Percentiles rank a stretch among this genome's conserved stretches.
Evolutionary conservation across 441 rosid genomes (phyloP).

Genomic region (Gossypium armourianum): DNA sequence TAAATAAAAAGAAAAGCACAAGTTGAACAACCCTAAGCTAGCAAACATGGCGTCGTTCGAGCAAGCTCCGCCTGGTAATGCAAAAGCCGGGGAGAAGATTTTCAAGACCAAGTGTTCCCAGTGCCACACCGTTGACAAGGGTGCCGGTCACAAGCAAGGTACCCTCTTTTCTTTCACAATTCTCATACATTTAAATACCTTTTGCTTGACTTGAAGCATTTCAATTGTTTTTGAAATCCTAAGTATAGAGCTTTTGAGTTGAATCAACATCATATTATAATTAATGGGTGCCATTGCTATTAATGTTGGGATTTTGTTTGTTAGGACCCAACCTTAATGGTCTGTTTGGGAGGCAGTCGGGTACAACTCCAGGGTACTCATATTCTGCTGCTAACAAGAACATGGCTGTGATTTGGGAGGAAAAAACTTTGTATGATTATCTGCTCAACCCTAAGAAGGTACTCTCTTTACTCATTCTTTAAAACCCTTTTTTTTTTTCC

Average conservation of each 20-base stretch:
- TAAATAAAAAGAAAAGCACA: too few relatives aligned
- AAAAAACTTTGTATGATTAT: conserved; percentile 53
- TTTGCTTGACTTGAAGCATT: neutral
- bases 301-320: neutral
- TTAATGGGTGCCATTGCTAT: neutral
- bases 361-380: conserved; percentile 52
- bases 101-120: conserved; percentile 37
- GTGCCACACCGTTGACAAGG: conserved; percentile 40
- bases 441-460: conserved; percentile 60
- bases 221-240: neutral
- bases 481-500: neutral
- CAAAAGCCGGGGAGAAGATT: conserved; percentile 34
- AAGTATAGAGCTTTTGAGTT: neutral
- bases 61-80: conserved; percentile 32
- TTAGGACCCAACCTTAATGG: conserved; percentile 44
- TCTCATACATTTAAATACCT: neutral
- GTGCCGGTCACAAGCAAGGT: conserved; percentile 37
- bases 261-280: neutral
- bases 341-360: conserved; percentile 44
- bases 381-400: conserved; percentile 57
- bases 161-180: too few relatives aligned
- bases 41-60: conserved; percentile 24
- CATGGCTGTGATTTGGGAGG: conserved; percentile 54
- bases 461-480: neutral
- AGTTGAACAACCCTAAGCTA: neutral